A percentile compares a stretch with the other conserved stretches of the same genome.
Evolutionary conservation across 768 basidiomycete species (phyloP).

Genomic region (Xerocomellus dryophilus): DNA sequence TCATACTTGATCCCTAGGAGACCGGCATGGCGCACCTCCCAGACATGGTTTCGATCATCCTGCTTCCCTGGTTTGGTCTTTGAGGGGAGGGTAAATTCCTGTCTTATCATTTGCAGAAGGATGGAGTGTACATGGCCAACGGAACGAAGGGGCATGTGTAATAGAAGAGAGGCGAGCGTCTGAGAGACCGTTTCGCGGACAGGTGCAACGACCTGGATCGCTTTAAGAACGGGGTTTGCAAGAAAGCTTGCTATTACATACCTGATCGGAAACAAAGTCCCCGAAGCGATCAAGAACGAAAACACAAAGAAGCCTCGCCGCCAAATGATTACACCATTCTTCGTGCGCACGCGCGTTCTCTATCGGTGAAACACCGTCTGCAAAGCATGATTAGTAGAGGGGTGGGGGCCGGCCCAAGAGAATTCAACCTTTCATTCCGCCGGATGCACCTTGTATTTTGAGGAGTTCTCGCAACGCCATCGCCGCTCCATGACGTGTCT

Average conservation of each 20-base stretch:
- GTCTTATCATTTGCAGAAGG: slow-evolving; percentile 90
- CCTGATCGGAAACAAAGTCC: slow-evolving; percentile 94
- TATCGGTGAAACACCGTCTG: slow-evolving; percentile 49
- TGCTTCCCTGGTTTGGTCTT: slow-evolving; percentile 32
- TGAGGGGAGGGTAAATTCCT: slow-evolving; percentile 60
- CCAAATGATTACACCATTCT: slow-evolving; percentile 86
- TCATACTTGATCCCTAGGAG: slow-evolving; percentile 96
- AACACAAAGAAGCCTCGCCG: slow-evolving; percentile 81
- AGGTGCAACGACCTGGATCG: slow-evolving; percentile 79
- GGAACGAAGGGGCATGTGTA: slow-evolving; percentile 83
- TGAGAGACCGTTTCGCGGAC: slow-evolving; percentile 96
- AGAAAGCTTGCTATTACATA: slow-evolving; percentile 18
- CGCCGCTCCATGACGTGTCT: slow-evolving; percentile 90
- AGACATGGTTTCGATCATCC: slow-evolving; percentile 60
- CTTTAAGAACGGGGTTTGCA: neutral
- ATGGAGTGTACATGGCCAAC: slow-evolving; percentile 78
- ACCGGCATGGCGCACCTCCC: slow-evolving; percentile 99
- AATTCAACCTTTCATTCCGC: slow-evolving; percentile 72
- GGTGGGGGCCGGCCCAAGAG: neutral
- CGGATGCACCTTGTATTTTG: slow-evolving; percentile 75
- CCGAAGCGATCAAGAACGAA: slow-evolving; percentile 97
- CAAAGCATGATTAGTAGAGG: slow-evolving; percentile 1
- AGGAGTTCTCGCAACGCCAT: slow-evolving; percentile 87
- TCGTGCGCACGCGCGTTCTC: slow-evolving; percentile 72
- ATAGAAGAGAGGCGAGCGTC: slow-evolving; percentile 82